Evolutionary conservation across 192 early-diverging fungal genomes (phyloP), one percentile per base, ranked within the genome.

Genomic region (Backusella circina): DNA sequence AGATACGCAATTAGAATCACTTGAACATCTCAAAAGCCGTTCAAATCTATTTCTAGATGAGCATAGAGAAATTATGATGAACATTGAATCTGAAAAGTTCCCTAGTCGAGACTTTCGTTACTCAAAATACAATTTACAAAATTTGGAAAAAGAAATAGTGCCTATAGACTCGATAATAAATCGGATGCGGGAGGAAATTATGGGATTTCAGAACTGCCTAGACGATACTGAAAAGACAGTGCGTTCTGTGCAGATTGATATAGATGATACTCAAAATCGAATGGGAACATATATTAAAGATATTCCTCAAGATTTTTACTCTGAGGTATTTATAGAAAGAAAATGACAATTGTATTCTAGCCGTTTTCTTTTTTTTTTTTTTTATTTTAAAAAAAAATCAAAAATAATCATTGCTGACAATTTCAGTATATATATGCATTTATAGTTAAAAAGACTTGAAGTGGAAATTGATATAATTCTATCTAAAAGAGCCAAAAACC

Each of bases 381-480:
- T 41, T 41, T 13, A 13, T 41, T 15, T 47, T 47, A 47, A 47
- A 47, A 47, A 6, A 15, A n/a, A 47, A 47, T 3, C 15, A 47
- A 47, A n/a, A 41, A 57, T 69, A 5, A 18, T n/a, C 0, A n/a
- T 5, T 47, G 4, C n/a, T 47, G 44, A n/a, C 18, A 69, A 44
- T 18, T 35, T 61, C 5, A 35, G 3, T 44, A 5, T 26, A 18
- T 32, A 15, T 18, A 23, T n/a, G n/a, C 70, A 67, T 54, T 3
- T 67, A 18, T 64, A 82, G 81, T 41, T 82, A 13, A 82, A 82
- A 69, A 69, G 31, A 36, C 51, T 82, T 10, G 81, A 82, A 66
- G 77, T 77, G 16, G 72, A 79, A 26, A 72, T 82, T 10, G 77
- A 78, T 23, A 74, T 67, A 18, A 82, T 82, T 54, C 39, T 79